These are phyloP conservation scores for Penicillium soppii DNA, from an alignment of 495 filamentous ascomycete genomes.

Conservation along the genomic window DNA sequence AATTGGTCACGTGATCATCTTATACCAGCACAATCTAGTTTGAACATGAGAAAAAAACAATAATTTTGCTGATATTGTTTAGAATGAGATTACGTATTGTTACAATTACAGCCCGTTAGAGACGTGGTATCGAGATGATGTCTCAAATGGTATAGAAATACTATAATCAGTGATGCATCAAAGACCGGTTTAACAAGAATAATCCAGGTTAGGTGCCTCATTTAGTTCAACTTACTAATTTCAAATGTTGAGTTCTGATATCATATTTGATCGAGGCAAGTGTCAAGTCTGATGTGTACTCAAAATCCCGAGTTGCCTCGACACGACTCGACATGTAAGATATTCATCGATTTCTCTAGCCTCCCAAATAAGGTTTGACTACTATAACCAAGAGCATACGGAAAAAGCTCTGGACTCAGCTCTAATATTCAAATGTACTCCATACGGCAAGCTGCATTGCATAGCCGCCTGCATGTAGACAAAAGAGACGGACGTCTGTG, in stretches of 20 bases:
- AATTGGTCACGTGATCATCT: not conserved
- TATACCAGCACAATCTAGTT: too few species aligned
- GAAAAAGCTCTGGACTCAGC: conserved; percentile 15
- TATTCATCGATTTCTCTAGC: not conserved
- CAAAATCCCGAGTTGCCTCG: not conserved
- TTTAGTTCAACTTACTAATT: too few species aligned
- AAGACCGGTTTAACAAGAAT: too few species aligned
- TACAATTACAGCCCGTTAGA: too few species aligned
- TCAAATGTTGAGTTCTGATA: not conserved
- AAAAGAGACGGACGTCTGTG: conserved; percentile 15
- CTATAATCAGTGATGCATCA: too few species aligned
- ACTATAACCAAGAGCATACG: conserved; percentile 16
- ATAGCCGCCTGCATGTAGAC: conserved; percentile 24
- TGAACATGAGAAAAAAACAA: too few species aligned
- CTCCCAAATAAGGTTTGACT: conserved; percentile 6
- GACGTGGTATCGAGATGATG: too few species aligned
- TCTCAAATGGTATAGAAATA: too few species aligned
- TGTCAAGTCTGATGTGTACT: not conserved
- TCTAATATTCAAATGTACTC: conserved; percentile 16
- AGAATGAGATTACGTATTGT: too few species aligned
- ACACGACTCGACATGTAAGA: not conserved
- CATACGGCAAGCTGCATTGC: conserved; percentile 27
- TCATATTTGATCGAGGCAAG: not conserved
- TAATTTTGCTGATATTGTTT: too few species aligned
- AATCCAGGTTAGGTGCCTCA: too few species aligned